Evolutionary conservation across 495 filamentous ascomycete species (phyloP), one percentile per base, ranked within the genome.

Genomic region (Lasiosphaeria miniovina): DNA sequence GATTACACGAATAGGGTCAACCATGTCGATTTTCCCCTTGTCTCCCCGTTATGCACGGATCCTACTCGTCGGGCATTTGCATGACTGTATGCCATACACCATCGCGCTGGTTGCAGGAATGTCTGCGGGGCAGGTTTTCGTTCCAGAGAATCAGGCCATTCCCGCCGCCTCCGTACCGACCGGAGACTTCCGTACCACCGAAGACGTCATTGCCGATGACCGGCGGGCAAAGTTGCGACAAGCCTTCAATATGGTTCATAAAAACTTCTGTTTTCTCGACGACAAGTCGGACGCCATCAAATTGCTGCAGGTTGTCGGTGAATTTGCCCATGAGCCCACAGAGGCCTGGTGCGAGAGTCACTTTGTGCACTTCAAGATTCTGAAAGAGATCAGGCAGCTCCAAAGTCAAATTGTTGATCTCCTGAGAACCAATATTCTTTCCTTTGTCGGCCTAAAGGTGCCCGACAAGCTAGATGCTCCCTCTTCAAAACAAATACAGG

Each of bases 1-100:
- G 65, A 83, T 94, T 45, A 95, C 91, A 4, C 77, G 80, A 24
- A 80, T 90, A 14, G 95, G 95, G 6, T 81, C 81, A 15, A 85
- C 89, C 58, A 88, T 99, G 71, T 90, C 91, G 15, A 81, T 87
- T 48, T 97, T 95, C 68, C 95, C 95, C 5, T 79, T 98, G 31
- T 90, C 89, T 10, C 95, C 95, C 9, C 84, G 95, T 14, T 96
- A 93, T 70, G 86, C 92, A 6, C 89, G 93, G 54, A 97, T 98
- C 74, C 79, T 99, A 24, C 77, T 91, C 31, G 86, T 96, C 51
- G 95, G 92, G 12, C 87, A 95, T 65, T 83, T 89, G 15, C 88
- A 93, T 68, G 85, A 85, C 54, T 91, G 93, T 63, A 79, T 95
- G 65, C 86, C 90, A 2, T 93, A 96, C 67, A 89, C 93, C 24